These are phyloP conservation scores for Paratrimastix pyriformis DNA, from an alignment of 78 protist genomes.

Conservation along the genomic window DNA sequence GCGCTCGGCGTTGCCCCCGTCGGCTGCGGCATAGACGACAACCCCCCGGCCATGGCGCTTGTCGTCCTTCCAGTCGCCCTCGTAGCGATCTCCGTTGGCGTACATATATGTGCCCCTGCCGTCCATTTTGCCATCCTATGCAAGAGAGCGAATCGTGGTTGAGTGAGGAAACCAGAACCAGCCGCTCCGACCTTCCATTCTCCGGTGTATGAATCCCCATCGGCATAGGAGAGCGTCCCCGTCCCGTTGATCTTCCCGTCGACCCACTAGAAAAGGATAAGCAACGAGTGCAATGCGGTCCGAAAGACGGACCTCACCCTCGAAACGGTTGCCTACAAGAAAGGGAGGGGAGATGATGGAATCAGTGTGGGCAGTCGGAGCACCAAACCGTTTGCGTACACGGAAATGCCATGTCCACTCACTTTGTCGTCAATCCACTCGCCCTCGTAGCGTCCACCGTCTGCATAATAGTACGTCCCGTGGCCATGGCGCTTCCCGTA, in stretches of 20 bases:
- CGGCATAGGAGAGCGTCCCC: slow-evolving; percentile 29
- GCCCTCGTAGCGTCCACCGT: slow-evolving; percentile 44
- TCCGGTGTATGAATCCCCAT: slow-evolving; percentile 33
- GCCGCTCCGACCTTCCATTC: slow-evolving; percentile 32
- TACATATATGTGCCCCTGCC: slow-evolving; percentile 26
- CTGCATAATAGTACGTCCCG: slow-evolving; percentile 20
- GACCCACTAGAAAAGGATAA: too few relatives aligned
- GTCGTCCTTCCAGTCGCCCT: slow-evolving; percentile 30
- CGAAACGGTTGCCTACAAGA: too few relatives aligned
- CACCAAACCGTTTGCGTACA: slow-evolving; percentile 39
- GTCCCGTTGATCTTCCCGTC: slow-evolving; percentile 33
- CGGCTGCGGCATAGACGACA: slow-evolving; percentile 17
- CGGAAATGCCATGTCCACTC: slow-evolving; percentile 22
- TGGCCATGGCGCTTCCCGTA: slow-evolving; percentile 42
- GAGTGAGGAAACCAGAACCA: background rate
- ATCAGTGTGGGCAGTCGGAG: too few relatives aligned
- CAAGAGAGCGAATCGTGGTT: background rate
- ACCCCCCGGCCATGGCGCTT: slow-evolving; percentile 11
- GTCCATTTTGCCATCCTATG: slow-evolving; percentile 35
- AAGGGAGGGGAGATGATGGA: too few relatives aligned
- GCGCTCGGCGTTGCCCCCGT: slow-evolving; percentile 19
- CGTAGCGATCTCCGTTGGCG: slow-evolving; percentile 31
- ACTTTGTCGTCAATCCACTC: slow-evolving; percentile 15
- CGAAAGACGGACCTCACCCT: too few relatives aligned
- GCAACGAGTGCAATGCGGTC: too few relatives aligned